These are phyloP conservation scores for Lentinula guzmanii DNA, from an alignment of 768 basidiomycete species.

Conservation along the genomic window DNA sequence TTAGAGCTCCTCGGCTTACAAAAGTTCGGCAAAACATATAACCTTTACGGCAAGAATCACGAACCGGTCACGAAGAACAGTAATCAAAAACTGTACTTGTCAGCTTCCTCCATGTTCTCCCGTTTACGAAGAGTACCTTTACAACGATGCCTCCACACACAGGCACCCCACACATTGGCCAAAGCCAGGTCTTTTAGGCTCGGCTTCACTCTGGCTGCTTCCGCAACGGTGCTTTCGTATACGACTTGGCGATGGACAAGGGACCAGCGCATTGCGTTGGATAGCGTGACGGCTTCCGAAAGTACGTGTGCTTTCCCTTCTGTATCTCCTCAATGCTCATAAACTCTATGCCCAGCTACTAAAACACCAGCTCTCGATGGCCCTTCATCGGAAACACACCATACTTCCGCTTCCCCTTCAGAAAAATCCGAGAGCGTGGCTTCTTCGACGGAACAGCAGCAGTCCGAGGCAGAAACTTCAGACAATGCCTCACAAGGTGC, in stretches of 20 bases:
- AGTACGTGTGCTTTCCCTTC: slow-evolving; percentile 14
- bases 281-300: slow-evolving; percentile 26
- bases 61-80: not conserved
- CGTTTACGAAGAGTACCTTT: not conserved
- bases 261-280: slow-evolving; percentile 40
- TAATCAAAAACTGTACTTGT: not conserved
- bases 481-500: slow-evolving; percentile 39
- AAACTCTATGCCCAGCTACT: not conserved
- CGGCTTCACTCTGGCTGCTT: slow-evolving; percentile 34
- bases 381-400: slow-evolving; percentile 3
- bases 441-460: not conserved
- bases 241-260: slow-evolving; percentile 42
- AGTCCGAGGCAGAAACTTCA: slow-evolving; percentile 18
- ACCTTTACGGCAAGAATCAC: not conserved
- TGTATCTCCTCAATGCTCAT: not conserved
- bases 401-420: not conserved
- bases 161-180: not conserved
- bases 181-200: slow-evolving; percentile 13
- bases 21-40: no score
- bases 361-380: not conserved
- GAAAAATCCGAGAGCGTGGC: not conserved
- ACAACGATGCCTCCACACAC: slow-evolving; percentile 3
- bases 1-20: no score
- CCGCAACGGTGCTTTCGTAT: slow-evolving; percentile 39
- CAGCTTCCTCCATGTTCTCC: slow-evolving; percentile 3